Evolutionary conservation across 2,329 filamentous ascomycete genomes (phyloP), one percentile per base, ranked within the genome.

Genomic region (Fusarium agapanthi): DNA sequence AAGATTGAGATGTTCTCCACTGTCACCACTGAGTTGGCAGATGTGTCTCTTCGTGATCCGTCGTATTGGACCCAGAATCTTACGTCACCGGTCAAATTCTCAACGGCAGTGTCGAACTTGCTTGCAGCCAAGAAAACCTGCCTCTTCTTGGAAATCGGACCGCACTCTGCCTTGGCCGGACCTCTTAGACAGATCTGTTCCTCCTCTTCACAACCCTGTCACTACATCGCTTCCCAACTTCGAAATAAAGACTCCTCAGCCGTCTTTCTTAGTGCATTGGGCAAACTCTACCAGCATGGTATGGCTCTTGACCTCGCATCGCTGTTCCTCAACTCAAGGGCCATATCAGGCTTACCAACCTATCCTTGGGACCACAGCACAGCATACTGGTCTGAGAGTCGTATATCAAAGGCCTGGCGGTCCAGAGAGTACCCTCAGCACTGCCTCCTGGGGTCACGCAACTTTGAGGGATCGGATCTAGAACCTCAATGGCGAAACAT

Each of bases 61-160:
- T 73, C 75, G 0, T 83, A 86, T 75, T 85, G 84, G 83, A 79
- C 82, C 3, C 79, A 79, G 24, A 83, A 83, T 44, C 73, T 83
- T 14, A 76, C 73, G 0, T 77, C 75, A 2, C 69, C 82, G 3
- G 80, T 86, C 15, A 75, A 76, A 8, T 85, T 86, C 63, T 84
- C 85, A 61, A 48, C 62, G 14, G 61, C 64, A 1, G 62, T 47
- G 7, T 76, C 24, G 61, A 71, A 41, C 22, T 51, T 18, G 69
- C 38, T 67, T 0, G 34, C 6, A 24, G n/a, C 20, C 13, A 62
- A 41, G 15, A 30, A 47, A 4, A 14, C 41, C 13, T 59, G 44
- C 4, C 10, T 64, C 7, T 53, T 79, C 6, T 16, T 79, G 0
- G 78, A 80, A 40, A 43, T 80, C 3, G 78, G 78, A 1, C 77